Percentiles rank a stretch among this genome's conserved stretches.
Conservation (phyloP, 345 rosid species). For the Corymbia maculata region DNA sequence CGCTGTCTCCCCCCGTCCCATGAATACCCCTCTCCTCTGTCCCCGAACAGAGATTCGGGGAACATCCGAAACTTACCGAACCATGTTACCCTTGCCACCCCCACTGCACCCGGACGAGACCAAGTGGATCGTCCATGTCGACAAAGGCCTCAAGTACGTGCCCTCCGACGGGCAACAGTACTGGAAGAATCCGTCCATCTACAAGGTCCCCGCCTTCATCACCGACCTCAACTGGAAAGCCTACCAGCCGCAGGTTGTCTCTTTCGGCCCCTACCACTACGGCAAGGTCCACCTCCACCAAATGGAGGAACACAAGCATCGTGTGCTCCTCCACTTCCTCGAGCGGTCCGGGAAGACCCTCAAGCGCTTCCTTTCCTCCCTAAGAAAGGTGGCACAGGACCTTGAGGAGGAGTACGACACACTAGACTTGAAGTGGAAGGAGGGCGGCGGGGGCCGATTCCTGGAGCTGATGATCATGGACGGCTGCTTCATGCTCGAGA, state of each 20-base stretch:
- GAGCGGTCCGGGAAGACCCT: neutral
- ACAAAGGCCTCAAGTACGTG: neutral
- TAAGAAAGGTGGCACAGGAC: neutral
- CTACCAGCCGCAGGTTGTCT: constrained; percentile 1
- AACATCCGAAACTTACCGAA: too few relatives aligned
- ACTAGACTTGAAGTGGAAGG: neutral
- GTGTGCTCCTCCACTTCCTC: neutral
- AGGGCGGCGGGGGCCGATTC: neutral
- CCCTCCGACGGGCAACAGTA: neutral
- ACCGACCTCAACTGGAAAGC: neutral
- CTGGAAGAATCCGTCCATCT: neutral
- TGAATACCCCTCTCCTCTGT: neutral
- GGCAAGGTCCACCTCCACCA: neutral
- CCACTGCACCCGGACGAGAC: neutral
- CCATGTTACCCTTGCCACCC: too few relatives aligned
- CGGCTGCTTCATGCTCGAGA: constrained; percentile 6
- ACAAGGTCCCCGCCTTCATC: neutral
- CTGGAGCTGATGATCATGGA: constrained; percentile 1
- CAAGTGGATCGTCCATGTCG: neutral
- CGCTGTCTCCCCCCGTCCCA: too few relatives aligned
- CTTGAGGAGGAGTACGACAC: neutral
- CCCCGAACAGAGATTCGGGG: neutral
- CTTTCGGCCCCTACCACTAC: constrained; percentile 2
- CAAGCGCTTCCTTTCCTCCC: neutral
- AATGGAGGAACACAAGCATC: constrained; percentile 1